A percentile compares a stretch with the other conserved stretches of the same genome.
Evolutionary conservation across 139 green algal species (phyloP).

Genomic region (Closterium sp.): DNA sequence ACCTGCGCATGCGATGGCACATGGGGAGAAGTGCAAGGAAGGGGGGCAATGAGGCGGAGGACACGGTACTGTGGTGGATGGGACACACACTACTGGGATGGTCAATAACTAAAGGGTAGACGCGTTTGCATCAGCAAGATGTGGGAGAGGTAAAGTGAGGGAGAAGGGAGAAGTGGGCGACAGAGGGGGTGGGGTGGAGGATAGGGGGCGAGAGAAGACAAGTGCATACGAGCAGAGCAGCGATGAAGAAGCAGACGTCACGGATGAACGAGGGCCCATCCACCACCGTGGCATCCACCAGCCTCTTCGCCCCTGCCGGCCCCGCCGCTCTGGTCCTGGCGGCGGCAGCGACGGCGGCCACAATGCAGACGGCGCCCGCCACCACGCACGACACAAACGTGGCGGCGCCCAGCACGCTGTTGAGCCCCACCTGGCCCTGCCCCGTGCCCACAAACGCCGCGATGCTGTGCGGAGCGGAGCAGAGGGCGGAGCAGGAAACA

Average conservation of each 20-base stretch:
- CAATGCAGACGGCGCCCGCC: slow-evolving; percentile 43
- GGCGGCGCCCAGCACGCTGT: slow-evolving; percentile 53
- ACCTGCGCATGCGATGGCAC: not conserved
- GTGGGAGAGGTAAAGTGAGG: not conserved
- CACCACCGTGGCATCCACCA: not conserved
- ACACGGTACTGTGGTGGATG: too few species aligned
- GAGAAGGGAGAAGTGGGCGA: not conserved
- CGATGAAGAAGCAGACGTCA: slow-evolving; percentile 58
- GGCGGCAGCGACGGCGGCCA: slow-evolving; percentile 14
- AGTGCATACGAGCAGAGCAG: slow-evolving; percentile 34
- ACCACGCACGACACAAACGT: slow-evolving; percentile 50
- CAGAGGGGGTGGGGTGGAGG: not conserved
- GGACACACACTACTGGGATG: too few species aligned
- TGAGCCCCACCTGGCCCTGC: slow-evolving; percentile 49
- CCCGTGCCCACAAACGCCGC: slow-evolving; percentile 45
- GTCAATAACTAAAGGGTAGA: not conserved
- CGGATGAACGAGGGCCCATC: slow-evolving; percentile 44
- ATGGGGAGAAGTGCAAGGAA: not conserved
- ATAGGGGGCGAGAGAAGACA: not conserved
- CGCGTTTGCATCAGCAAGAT: not conserved
- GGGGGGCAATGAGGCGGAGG: not conserved
- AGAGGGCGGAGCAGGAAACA: not conserved
- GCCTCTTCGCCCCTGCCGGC: not conserved
- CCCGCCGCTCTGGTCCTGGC: not conserved
- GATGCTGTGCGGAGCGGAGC: slow-evolving; percentile 18